phyloP scores from a whole-genome alignment of 2,329 filamentous ascomycete species.

The Monosporascus sp. region DNA sequence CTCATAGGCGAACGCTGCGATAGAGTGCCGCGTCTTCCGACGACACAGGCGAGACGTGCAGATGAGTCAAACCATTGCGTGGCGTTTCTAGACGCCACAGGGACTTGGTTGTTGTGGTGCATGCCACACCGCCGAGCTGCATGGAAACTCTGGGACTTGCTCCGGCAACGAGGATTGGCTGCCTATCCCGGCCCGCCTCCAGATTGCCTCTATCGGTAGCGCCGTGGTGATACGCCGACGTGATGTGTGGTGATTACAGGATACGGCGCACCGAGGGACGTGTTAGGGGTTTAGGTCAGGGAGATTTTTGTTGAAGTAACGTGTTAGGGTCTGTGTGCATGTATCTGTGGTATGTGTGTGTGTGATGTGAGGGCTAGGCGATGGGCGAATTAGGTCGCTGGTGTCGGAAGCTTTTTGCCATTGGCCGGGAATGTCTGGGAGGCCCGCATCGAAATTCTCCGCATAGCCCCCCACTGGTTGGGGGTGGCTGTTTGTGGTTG shows the following conservation, averaged over 20 bases:
- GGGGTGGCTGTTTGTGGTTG: background rate
- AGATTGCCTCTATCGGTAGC: too few species aligned
- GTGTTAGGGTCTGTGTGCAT: constrained; percentile 7
- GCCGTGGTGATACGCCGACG: too few species aligned
- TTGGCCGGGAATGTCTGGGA: background rate
- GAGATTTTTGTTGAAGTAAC: background rate
- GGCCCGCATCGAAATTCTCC: too few species aligned
- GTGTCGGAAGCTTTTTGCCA: background rate
- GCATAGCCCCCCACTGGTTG: background rate
- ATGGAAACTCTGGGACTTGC: too few species aligned
- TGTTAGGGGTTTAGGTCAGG: background rate
- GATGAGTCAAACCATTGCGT: background rate
- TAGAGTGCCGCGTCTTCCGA: too few species aligned
- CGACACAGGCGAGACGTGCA: background rate
- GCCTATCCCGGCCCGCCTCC: too few species aligned
- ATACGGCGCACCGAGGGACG: background rate
- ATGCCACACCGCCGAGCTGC: too few species aligned
- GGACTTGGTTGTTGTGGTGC: too few species aligned
- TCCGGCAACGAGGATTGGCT: too few species aligned
- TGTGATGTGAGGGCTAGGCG: background rate
- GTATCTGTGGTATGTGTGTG: constrained; percentile 2
- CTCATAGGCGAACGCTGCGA: too few species aligned
- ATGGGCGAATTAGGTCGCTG: background rate
- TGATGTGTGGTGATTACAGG: too few species aligned
- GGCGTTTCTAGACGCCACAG: too few species aligned